Base-by-base conservation (phyloP, 306 rosid species). In the Pterocarpus macrocarpus region DNA sequence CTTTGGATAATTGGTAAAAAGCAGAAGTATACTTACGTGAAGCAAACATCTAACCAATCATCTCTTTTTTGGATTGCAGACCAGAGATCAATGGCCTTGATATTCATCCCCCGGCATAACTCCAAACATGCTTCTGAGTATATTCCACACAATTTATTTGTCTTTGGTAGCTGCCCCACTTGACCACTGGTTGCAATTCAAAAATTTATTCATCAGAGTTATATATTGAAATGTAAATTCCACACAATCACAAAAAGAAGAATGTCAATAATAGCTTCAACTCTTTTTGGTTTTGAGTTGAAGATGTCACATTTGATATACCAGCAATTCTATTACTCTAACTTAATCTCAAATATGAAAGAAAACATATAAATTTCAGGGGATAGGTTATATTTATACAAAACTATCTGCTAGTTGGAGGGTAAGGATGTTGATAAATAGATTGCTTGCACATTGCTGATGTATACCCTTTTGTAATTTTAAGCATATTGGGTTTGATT, bases 51-150 rank as follows among this genome's bases (percentile, higher is more conserved):
- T 34, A 34, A 70, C 98, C 97, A 92, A 73, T 89, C 86, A 47
- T 85, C 73, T 68, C 77, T 85, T 76, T 85, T 83, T 77, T 92
- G 95, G 59, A 94, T 44, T 11, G 89, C 81, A 77, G 86, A 85
- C 91, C 89, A 92, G 4, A 94, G 50, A 81, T 94, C 91, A 69
- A 92, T 79, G 58, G 80, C 91, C 68, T 91, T 86, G 66, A 92
- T 75, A 50, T 88, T 79, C 84, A 90, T 81, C 82, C 88, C 97
- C 12, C 77, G 75, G 83, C 92, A 92, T 1, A 92, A 69, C 76
- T 89, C 83, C 76, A 89, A 4, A 78, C 95, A 91, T 34, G 97
- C 97, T 71, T 92, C 95, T 66, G 97, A 90, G 65, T 95, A 95
- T 53, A 77, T 81, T 72, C 88, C 57, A 76, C 92, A 88, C 0